These are phyloP conservation scores for Teratosphaeria epicoccoides DNA, from an alignment of 2,329 filamentous ascomycete genomes.

Conservation along the genomic window DNA sequence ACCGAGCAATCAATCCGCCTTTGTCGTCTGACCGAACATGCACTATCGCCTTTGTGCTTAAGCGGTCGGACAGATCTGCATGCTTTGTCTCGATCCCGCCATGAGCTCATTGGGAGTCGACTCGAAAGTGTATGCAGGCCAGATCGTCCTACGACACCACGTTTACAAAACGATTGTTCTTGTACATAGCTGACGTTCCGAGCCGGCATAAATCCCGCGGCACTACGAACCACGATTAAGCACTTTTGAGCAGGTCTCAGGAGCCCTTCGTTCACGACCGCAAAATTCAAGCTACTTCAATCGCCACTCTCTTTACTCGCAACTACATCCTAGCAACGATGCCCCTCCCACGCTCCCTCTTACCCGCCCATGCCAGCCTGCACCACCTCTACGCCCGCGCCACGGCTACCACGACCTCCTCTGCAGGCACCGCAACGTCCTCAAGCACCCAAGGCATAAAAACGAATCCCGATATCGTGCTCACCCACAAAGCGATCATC, in stretches of 20 bases:
- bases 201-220: too few species aligned
- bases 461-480: not conserved
- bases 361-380: not conserved
- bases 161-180: not conserved
- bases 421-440: too few species aligned
- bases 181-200: not conserved
- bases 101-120: too few species aligned
- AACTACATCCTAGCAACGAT: not conserved
- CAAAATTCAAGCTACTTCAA: not conserved
- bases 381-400: not conserved
- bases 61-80: not conserved
- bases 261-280: not conserved
- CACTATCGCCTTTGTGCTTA: not conserved
- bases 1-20: not conserved
- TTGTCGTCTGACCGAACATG: not conserved
- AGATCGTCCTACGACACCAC: not conserved
- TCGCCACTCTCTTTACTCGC: not conserved
- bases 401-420: too few species aligned
- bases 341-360: not conserved
- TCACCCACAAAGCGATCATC: conserved; percentile 5
- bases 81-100: not conserved
- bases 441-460: not conserved
- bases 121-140: not conserved
- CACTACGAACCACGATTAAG: not conserved
- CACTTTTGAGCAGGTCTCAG: not conserved